A percentile compares a stretch with the other conserved stretches of the same genome.
These are phyloP conservation scores for Volvox carteri DNA, from an alignment of 163 green algal species.

Conservation along the genomic window DNA sequence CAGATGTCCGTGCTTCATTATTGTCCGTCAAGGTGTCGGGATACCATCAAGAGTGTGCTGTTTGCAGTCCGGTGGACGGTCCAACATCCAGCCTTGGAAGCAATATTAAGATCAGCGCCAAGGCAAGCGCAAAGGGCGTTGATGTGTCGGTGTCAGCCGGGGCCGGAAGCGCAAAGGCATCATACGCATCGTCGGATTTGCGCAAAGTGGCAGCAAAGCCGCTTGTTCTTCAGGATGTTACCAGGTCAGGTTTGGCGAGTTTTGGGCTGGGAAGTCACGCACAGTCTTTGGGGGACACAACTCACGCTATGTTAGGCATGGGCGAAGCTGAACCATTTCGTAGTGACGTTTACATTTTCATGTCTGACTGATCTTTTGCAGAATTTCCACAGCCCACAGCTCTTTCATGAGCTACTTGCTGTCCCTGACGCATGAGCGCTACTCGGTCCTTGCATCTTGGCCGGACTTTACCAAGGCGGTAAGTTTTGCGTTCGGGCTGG, in stretches of 20 bases:
- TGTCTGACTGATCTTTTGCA: neutral
- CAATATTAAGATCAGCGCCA: constrained; percentile 60
- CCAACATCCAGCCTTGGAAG: constrained; percentile 53
- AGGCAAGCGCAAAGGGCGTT: constrained; percentile 53
- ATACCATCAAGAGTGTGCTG: neutral
- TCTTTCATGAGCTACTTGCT: constrained; percentile 73
- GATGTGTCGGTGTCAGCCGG: constrained; percentile 56
- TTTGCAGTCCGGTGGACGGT: constrained; percentile 49
- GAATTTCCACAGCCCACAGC: constrained; percentile 65
- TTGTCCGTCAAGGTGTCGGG: neutral
- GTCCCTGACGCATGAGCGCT: constrained; percentile 68
- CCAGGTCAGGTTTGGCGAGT: constrained; percentile 21
- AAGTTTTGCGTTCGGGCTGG: too few species aligned
- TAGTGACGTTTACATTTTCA: too few species aligned
- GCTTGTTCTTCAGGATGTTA: constrained; percentile 54
- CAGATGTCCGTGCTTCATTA: neutral
- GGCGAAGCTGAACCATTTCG: too few species aligned
- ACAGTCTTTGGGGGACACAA: too few species aligned
- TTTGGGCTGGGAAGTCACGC: too few species aligned
- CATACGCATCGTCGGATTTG: constrained; percentile 55
- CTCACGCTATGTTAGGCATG: too few species aligned
- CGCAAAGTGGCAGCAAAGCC: constrained; percentile 42
- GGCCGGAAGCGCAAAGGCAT: constrained; percentile 32
- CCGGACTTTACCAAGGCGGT: constrained; percentile 74
- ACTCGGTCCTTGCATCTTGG: constrained; percentile 74